Evolutionary conservation across 208 protist species (phyloP).

Genomic region (Leishmania aethiopica): DNA sequence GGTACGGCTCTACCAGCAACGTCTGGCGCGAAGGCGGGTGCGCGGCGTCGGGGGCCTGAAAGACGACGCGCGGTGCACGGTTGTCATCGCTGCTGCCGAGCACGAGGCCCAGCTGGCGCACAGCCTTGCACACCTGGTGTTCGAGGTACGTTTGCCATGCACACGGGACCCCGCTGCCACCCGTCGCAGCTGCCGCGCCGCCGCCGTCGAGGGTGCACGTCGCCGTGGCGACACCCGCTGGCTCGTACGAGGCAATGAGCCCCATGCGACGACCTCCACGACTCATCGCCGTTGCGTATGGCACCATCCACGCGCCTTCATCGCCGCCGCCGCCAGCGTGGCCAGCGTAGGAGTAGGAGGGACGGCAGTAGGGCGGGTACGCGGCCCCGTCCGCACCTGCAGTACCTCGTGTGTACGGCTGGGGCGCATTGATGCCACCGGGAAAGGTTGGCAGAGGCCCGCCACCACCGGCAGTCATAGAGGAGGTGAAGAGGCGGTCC

Average conservation of each 20-base stretch:
- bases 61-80: slow-evolving; percentile 8
- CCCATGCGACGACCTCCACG: slow-evolving; percentile 53
- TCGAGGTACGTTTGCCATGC: slow-evolving; percentile 40
- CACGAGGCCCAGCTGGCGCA: slow-evolving; percentile 38
- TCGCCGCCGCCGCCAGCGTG: background rate
- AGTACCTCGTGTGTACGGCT: slow-evolving; percentile 25
- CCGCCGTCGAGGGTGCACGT: background rate
- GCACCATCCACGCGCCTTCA: slow-evolving; percentile 11
- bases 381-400: background rate
- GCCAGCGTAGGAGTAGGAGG: slow-evolving; percentile 5
- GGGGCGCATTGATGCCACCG: slow-evolving; percentile 1
- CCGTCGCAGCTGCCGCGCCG: background rate
- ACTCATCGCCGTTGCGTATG: slow-evolving; percentile 52
- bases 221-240: slow-evolving; percentile 4
- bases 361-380: background rate
- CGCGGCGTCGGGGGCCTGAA: slow-evolving; percentile 12
- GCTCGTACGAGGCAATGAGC: slow-evolving; percentile 69
- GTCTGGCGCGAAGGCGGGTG: slow-evolving; percentile 15
- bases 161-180: slow-evolving; percentile 12
- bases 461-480: slow-evolving; percentile 5
- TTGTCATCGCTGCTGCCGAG: slow-evolving; percentile 6
- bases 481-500: slow-evolving; percentile 25
- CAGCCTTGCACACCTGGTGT: slow-evolving; percentile 34
- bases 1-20: slow-evolving; percentile 56
- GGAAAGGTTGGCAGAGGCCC: slow-evolving; percentile 1